Percentiles rank a stretch among this genome's conserved stretches.
Conservation (phyloP, 1,284 basidiomycete species). For the Chiua sp. region DNA sequence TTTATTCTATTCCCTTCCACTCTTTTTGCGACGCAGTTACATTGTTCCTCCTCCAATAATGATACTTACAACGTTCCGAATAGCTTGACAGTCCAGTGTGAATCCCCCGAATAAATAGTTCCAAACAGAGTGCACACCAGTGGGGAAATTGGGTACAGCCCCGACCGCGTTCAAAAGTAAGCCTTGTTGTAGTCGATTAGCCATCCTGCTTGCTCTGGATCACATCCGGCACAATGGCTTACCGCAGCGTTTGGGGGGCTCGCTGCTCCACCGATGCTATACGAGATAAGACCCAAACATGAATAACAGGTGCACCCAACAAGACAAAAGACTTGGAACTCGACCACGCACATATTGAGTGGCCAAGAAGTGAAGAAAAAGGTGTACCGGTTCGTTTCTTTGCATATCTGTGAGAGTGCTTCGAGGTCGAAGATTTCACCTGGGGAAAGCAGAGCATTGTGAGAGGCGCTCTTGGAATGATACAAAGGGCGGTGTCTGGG, state of each 20-base stretch:
- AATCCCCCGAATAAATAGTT: background rate
- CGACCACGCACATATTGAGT: conserved; percentile 59
- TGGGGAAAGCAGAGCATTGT: conserved; percentile 20
- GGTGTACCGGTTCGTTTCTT: conserved; percentile 58
- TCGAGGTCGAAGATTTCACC: conserved; percentile 77
- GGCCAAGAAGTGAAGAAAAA: conserved; percentile 81
- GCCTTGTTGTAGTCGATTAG: conserved; percentile 20
- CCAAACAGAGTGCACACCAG: background rate
- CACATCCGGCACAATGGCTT: conserved; percentile 28
- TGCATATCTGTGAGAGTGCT: conserved; percentile 59
- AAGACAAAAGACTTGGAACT: background rate
- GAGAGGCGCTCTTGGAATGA: background rate
- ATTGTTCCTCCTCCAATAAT: conserved; percentile 16
- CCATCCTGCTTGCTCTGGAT: background rate
- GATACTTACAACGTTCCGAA: conserved; percentile 17
- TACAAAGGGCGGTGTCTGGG: too few relatives aligned
- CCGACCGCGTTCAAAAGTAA: conserved; percentile 31
- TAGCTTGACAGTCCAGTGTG: background rate
- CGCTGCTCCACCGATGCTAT: conserved; percentile 71
- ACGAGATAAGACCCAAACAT: background rate
- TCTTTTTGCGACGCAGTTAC: conserved; percentile 33
- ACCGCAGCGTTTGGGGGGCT: too few relatives aligned
- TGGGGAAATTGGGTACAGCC: too few relatives aligned
- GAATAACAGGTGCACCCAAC: background rate
- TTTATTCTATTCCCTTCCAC: background rate